These are phyloP conservation scores for Neopestalotiopsis clavispora DNA, from an alignment of 2,329 filamentous ascomycete species.

Conservation along the genomic window DNA sequence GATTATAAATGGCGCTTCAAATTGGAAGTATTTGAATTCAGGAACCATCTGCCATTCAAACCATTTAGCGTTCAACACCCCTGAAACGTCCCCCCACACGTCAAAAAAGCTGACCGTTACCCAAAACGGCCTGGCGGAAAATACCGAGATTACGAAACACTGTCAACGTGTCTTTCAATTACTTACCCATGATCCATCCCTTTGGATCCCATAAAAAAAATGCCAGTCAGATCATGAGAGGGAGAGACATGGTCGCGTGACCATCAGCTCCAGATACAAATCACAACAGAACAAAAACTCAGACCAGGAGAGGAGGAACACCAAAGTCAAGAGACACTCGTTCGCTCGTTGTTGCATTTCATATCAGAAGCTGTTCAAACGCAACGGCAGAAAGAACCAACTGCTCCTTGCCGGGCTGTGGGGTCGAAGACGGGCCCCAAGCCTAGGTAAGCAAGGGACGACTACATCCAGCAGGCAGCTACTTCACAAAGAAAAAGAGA, in stretches of 20 bases:
- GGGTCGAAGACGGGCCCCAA: neutral
- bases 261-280: neutral
- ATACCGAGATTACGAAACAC: slow-evolving; percentile 15
- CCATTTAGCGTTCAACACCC: neutral
- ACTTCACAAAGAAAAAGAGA: neutral
- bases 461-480: neutral
- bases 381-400: neutral
- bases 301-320: neutral
- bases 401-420: neutral
- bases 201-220: neutral
- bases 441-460: too few species aligned
- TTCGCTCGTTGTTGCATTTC: neutral
- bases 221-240: neutral
- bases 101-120: slow-evolving; percentile 1
- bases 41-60: too few species aligned
- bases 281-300: neutral
- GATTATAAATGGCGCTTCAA: neutral
- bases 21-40: too few species aligned
- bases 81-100: neutral
- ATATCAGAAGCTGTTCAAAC: neutral
- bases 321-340: too few species aligned
- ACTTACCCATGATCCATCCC: neutral
- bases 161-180: slow-evolving; percentile 15
- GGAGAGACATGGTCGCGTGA: slow-evolving; percentile 7
- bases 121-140: slow-evolving; percentile 2